phyloP scores from a whole-genome alignment of 2,329 filamentous ascomycete genomes.

The Pseudocercospora eumusae region DNA sequence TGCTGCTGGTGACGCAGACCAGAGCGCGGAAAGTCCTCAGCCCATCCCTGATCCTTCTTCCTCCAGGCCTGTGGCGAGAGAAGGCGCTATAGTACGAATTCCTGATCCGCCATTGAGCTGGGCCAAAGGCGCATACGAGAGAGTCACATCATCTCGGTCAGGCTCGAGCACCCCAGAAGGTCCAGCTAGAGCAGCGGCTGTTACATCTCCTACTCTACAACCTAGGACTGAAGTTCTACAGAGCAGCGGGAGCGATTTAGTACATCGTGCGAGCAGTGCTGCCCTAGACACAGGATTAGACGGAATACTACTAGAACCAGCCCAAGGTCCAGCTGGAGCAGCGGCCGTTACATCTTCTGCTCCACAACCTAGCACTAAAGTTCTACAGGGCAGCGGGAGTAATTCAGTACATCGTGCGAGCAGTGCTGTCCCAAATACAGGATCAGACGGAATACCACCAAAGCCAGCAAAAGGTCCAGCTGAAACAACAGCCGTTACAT shows the following conservation, averaged over 20 bases:
- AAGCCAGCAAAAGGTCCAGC: no score
- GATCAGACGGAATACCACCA: no score
- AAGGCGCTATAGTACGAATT: conserved; percentile 22
- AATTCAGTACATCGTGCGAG: not conserved
- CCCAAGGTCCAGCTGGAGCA: not conserved
- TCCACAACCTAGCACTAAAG: not conserved
- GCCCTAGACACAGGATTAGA: not conserved
- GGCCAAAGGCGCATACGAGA: conserved; percentile 30
- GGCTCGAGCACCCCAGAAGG: conserved; percentile 2
- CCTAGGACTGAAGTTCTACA: conserved; percentile 5
- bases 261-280: not conserved
- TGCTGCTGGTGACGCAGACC: conserved; percentile 5
- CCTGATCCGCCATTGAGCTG: conserved; percentile 36
- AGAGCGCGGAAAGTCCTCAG: conserved; percentile 22
- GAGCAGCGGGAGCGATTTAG: conserved; percentile 7
- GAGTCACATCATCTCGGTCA: conserved; percentile 10
- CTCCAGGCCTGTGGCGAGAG: not conserved
- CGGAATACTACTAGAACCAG: no score
- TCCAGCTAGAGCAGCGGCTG: not conserved
- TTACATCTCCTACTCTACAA: not conserved
- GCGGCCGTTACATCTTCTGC: not conserved
- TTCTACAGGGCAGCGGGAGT: conserved; percentile 9
- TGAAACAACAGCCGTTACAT: not conserved
- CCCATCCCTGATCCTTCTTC: conserved; percentile 15
- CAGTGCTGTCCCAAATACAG: not conserved